A percentile compares a stretch with the other conserved stretches of the same genome.
phyloP scores from a whole-genome alignment of 2,329 filamentous ascomycete species.

The Diaporthe sp. region DNA sequence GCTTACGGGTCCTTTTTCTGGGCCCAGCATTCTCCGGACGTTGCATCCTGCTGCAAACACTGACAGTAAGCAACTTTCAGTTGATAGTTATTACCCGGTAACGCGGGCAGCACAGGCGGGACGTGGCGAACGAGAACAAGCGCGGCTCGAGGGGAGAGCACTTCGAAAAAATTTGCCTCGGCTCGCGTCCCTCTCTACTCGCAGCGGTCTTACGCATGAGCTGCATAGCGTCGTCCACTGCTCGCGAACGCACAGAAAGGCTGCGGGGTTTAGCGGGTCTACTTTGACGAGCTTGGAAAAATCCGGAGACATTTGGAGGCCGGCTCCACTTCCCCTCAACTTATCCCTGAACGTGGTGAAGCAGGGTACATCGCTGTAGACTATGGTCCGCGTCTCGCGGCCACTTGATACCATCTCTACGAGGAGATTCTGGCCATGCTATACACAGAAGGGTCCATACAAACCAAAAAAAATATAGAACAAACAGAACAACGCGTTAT shows the following conservation, averaged over 20 bases:
- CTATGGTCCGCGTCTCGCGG: not conserved
- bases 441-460: not conserved
- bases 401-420: not conserved
- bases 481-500: not conserved
- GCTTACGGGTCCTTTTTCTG: conserved; percentile 43
- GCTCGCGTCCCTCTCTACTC: not conserved
- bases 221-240: not conserved
- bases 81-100: not conserved
- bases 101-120: not conserved
- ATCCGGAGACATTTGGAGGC: not conserved
- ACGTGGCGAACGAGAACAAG: not conserved
- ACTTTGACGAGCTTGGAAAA: not conserved
- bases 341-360: not conserved
- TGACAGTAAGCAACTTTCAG: not conserved
- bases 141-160: not conserved
- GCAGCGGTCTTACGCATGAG: not conserved
- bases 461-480: not conserved
- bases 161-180: not conserved
- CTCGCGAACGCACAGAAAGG: too few species aligned
- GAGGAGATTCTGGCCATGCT: not conserved
- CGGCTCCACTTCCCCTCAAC: conserved; percentile 17
- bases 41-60: conserved; percentile 18
- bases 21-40: not conserved
- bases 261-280: conserved; percentile 8
- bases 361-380: not conserved